Conservation (phyloP, 495 filamentous ascomycete genomes). For the Trichoderma gamsii region DNA sequence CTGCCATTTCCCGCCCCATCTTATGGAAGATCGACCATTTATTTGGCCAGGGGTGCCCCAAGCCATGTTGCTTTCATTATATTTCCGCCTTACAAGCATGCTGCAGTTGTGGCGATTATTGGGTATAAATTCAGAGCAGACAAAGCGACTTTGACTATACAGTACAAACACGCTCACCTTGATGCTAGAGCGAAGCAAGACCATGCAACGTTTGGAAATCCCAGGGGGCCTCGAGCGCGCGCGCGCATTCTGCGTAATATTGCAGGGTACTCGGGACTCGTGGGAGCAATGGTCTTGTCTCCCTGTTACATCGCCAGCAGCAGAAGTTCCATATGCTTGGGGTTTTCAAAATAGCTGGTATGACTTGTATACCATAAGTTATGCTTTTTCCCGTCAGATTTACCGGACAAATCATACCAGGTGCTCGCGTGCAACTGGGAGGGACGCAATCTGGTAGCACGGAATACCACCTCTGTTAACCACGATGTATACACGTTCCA, state of each 20-base stretch:
- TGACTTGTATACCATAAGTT: neutral
- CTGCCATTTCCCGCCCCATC: slow-evolving; percentile 4
- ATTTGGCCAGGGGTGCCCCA: neutral
- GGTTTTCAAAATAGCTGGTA: neutral
- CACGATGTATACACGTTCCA: neutral
- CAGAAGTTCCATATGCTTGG: neutral
- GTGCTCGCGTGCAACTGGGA: neutral
- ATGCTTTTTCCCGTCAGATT: neutral
- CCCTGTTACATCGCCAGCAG: neutral
- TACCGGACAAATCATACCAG: neutral
- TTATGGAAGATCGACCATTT: neutral
- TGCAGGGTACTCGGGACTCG: neutral
- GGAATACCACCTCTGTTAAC: neutral
- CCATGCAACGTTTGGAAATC: neutral
- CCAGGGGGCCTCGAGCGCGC: no score
- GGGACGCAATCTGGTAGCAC: neutral
- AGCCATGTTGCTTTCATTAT: neutral
- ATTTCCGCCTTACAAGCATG: neutral
- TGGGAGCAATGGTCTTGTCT: neutral
- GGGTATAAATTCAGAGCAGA: neutral
- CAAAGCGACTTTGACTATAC: neutral
- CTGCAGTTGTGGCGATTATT: slow-evolving; percentile 1
- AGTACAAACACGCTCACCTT: neutral
- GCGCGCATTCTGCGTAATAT: neutral
- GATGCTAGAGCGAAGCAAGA: neutral